phyloP scores from a whole-genome alignment of 1,284 basidiomycete genomes.

The Leccinum solheimii region DNA sequence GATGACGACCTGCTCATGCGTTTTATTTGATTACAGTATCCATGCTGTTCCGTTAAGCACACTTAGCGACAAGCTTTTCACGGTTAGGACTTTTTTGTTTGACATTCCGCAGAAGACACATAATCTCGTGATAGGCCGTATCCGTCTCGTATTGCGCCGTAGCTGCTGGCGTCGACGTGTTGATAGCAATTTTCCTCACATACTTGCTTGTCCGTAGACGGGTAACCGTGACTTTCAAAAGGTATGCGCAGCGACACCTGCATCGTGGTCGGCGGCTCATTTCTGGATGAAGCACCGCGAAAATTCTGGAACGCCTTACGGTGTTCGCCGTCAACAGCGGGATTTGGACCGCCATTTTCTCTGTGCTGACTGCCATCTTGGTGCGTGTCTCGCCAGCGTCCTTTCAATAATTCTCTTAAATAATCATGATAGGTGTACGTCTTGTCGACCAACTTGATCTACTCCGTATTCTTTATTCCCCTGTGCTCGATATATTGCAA shows the following conservation, averaged over 20 bases:
- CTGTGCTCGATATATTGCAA: slow-evolving; percentile 10
- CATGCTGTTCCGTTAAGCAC: neutral
- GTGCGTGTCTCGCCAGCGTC: slow-evolving; percentile 3
- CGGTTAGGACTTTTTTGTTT: neutral
- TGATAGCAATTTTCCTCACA: neutral
- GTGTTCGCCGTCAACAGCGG: slow-evolving; percentile 9
- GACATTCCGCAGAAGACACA: neutral
- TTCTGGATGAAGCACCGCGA: neutral
- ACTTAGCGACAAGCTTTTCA: slow-evolving; percentile 1
- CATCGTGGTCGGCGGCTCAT: neutral
- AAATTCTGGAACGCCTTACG: slow-evolving; percentile 1
- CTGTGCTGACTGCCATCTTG: slow-evolving; percentile 4
- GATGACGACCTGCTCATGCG: neutral
- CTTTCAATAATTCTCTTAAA: too few relatives aligned
- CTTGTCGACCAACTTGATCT: neutral
- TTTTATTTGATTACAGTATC: neutral
- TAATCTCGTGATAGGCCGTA: neutral
- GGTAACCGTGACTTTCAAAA: neutral
- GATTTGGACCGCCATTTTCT: slow-evolving; percentile 8
- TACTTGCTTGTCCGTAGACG: neutral
- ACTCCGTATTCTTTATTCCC: neutral
- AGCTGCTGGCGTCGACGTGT: neutral
- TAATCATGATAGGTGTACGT: neutral
- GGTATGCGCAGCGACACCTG: neutral
- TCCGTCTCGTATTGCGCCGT: neutral